Conservation (phyloP, 257 asterid genomes). For the Solanum dulcamara region DNA sequence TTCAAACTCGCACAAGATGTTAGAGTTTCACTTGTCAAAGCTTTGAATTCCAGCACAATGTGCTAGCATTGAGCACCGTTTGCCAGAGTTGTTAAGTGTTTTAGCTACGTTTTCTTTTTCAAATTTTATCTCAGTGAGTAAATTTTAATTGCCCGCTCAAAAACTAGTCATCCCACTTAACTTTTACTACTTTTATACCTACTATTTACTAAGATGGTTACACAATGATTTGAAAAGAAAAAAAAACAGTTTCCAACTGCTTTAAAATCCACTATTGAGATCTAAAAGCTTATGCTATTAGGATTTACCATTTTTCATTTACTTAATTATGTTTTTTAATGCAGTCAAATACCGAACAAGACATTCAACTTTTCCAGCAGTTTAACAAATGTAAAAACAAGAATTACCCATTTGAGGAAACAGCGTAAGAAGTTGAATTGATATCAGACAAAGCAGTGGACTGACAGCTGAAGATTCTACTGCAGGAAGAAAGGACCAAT, state of each 20-base stretch:
- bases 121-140: not conserved
- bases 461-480: conserved; percentile 26
- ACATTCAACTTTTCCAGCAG: not conserved
- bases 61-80: not conserved
- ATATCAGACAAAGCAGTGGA: conserved; percentile 27
- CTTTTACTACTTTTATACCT: not conserved
- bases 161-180: not conserved
- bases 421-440: conserved; percentile 12
- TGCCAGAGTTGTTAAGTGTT: not conserved
- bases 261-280: not conserved
- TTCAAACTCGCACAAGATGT: not conserved
- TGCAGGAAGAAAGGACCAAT: conserved; percentile 11
- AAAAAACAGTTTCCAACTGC: not conserved
- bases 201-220: not conserved
- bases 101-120: not conserved
- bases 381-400: not conserved
- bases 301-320: not conserved
- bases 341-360: not conserved
- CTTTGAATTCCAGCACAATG: too few species aligned
- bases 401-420: conserved; percentile 41
- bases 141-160: not conserved
- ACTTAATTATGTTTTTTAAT: not conserved
- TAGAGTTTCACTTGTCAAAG: too few species aligned
- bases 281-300: not conserved
- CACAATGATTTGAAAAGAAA: not conserved